A percentile compares a stretch with the other conserved stretches of the same genome.
These are phyloP conservation scores for Penicillium sp. DNA, from an alignment of 2,329 filamentous ascomycete species.

Conservation along the genomic window DNA sequence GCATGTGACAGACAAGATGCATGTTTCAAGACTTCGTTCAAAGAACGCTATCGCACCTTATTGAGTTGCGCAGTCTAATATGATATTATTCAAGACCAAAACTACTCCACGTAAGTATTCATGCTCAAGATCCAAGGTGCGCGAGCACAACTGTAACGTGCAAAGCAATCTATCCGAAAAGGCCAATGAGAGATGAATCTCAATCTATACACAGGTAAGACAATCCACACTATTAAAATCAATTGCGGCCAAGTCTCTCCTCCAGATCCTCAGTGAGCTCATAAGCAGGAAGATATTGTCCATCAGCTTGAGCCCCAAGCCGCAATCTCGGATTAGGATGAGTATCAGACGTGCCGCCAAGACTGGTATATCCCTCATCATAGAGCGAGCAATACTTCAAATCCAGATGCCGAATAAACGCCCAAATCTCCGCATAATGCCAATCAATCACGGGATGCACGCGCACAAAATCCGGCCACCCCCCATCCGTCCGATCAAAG, in stretches of 20 bases:
- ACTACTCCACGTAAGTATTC: background rate
- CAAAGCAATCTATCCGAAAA: constrained; percentile 14
- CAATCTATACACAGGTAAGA: constrained; percentile 12
- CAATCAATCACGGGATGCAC: constrained; percentile 96
- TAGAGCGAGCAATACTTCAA: constrained; percentile 87
- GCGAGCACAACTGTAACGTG: constrained; percentile 3
- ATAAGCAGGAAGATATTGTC: constrained; percentile 26
- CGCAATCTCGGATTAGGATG: constrained; percentile 77
- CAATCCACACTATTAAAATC: constrained; percentile 5
- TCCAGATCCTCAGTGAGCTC: constrained; percentile 60
- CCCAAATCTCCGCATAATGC: constrained; percentile 95
- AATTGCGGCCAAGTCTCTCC: constrained; percentile 73
- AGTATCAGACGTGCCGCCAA: constrained; percentile 89
- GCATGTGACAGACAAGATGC: constrained; percentile 21
- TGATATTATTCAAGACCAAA: constrained; percentile 7
- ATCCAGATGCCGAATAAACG: constrained; percentile 68
- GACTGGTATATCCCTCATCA: constrained; percentile 81
- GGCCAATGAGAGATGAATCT: background rate
- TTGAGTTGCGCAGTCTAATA: constrained; percentile 12
- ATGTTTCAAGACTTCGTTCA: constrained; percentile 19
- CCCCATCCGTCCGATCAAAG: constrained; percentile 83
- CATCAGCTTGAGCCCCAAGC: constrained; percentile 19
- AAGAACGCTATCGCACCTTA: constrained; percentile 1
- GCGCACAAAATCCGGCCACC: constrained; percentile 90
- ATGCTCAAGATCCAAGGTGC: constrained; percentile 1